Evolutionary conservation across 805 yeast genomes (phyloP).

Genomic region (Pichia eremophila): DNA sequence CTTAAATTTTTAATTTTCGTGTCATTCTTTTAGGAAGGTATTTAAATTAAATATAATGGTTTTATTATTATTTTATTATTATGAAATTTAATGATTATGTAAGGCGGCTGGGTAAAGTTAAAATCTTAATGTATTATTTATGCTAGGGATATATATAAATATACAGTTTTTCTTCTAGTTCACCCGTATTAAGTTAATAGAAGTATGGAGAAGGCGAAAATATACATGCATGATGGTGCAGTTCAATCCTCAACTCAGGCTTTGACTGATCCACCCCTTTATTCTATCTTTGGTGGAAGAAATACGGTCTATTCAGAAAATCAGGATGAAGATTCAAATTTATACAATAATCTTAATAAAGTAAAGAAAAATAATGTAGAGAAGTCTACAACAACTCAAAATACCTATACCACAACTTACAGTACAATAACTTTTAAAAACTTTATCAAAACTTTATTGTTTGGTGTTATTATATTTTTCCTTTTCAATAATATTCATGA

Average conservation of each 20-base stretch:
- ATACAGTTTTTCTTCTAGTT: too few species aligned
- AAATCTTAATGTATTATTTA: too few species aligned
- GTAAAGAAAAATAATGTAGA: not conserved
- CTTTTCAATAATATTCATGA: constrained; percentile 3
- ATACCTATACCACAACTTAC: too few species aligned
- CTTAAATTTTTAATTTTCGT: not conserved
- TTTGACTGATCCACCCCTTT: constrained; percentile 22
- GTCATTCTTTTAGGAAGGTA: too few species aligned
- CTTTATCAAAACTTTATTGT: constrained; percentile 3
- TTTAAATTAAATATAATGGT: too few species aligned
- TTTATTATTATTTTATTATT: too few species aligned
- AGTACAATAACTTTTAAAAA: not conserved
- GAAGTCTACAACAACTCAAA: too few species aligned
- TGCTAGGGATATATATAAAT: too few species aligned
- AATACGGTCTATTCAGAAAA: constrained; percentile 14
- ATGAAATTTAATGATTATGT: too few species aligned
- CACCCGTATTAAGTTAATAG: too few species aligned
- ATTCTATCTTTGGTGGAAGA: constrained; percentile 20
- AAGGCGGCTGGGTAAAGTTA: too few species aligned
- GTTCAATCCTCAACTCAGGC: constrained; percentile 4
- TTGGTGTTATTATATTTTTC: constrained; percentile 3
- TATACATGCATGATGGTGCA: not conserved
- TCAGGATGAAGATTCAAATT: constrained; percentile 8
- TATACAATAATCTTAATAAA: not conserved
- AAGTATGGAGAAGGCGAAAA: not conserved